Evolutionary conservation across 1,284 basidiomycete species (phyloP), one percentile per base, ranked within the genome.

Genomic region (Cronartium quercuum): DNA sequence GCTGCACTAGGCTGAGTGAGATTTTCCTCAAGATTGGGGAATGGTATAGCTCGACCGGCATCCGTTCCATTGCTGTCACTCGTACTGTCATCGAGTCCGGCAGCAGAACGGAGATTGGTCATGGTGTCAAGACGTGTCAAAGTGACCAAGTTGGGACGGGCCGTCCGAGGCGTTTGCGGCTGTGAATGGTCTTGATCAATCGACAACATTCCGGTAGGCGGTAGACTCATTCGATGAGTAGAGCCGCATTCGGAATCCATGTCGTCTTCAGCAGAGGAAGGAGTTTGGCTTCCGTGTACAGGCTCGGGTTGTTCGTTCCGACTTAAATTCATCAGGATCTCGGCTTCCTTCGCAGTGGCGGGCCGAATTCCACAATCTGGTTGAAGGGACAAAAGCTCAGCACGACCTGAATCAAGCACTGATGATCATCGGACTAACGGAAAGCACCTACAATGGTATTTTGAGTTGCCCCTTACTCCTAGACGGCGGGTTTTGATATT

Each of bases 401-500:
- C 41, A n/a, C n/a, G n/a, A n/a, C 35, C 4, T 13, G 18, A 42
- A 24, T 61, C 35, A 42, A 21, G 6, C 41, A 21, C 7, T 21
- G 7, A 34, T 44, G 55, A 0, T 1, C 21, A 41, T 29, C 4
- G 41, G 70, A 60, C 47, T 5, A 35, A n/a, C 12, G 6, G 38
- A 58, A 38, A 66, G 41, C 18, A 86, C 88, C 80, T 79, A 91
- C 90, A 92, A 82, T 92, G 91, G 84, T 92, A 92, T 85, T 92
- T 92, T 84, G 88, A 92, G 84, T 94, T 93, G 71, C 92, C 92
- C 81, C 92, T 85, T 75, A 92, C 91, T 75, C 92, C 92, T 76
- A 95, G 83, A 75, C 93, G 88, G 78, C 93, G 86, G 61, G 92
- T 95, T 86, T 92, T 93, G 86, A 96, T 93, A 78, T 90, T 90